These are phyloP conservation scores for Xylaria telfairii DNA, from an alignment of 495 filamentous ascomycete genomes.

Conservation along the genomic window DNA sequence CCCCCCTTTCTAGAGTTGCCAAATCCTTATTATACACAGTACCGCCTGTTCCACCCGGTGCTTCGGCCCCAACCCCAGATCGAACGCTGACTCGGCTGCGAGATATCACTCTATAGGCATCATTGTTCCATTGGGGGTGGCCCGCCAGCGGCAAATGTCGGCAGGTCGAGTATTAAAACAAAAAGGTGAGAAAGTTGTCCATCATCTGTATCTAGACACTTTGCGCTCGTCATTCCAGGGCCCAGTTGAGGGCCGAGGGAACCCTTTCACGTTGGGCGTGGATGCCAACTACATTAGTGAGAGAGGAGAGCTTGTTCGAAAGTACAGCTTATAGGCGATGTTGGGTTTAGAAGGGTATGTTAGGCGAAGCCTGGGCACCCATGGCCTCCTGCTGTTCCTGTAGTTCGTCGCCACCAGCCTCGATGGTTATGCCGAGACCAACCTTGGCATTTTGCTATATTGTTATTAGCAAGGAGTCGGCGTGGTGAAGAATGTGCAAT, in stretches of 20 bases:
- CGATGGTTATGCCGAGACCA: conserved; percentile 92
- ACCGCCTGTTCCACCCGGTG: conserved; percentile 30
- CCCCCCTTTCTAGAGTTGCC: conserved; percentile 33
- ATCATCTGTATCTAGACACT: conserved; percentile 7
- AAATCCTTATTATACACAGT: conserved; percentile 40
- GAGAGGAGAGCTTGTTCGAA: conserved; percentile 36
- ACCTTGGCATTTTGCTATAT: conserved; percentile 90
- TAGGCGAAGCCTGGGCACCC: conserved; percentile 51
- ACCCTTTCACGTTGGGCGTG: neutral
- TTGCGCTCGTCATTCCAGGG: conserved; percentile 8
- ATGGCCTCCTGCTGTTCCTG: conserved; percentile 85
- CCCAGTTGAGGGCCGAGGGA: neutral
- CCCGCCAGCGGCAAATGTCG: conserved; percentile 29
- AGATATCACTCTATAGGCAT: conserved; percentile 38
- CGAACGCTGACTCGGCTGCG: conserved; percentile 21
- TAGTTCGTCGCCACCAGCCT: conserved; percentile 85
- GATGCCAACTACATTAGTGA: conserved; percentile 15
- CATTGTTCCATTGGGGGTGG: conserved; percentile 30
- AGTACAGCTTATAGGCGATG: conserved; percentile 27
- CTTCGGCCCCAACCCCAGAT: conserved; percentile 7
- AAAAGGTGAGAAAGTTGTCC: conserved; percentile 23
- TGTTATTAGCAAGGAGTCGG: conserved; percentile 30
- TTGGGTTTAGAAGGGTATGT: conserved; percentile 61
- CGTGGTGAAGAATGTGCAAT: neutral
- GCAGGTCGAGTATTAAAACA: conserved; percentile 34